phyloP scores from a whole-genome alignment of 768 basidiomycete genomes.

The Agaricus bisporus region DNA sequence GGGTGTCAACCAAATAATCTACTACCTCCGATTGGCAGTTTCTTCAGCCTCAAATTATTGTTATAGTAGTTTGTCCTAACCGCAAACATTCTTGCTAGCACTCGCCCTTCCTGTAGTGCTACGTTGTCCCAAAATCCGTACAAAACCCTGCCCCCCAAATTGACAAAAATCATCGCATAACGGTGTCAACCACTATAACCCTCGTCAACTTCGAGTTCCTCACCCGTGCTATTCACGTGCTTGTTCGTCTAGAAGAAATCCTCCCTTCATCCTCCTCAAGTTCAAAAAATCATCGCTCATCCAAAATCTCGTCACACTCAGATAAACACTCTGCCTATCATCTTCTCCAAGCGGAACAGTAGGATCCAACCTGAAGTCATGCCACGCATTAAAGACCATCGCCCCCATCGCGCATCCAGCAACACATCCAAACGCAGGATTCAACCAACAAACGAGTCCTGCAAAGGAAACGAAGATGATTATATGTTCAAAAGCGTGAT shows the following conservation, averaged over 20 bases:
- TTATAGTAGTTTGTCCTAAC: no score
- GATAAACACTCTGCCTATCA: conserved; percentile 32
- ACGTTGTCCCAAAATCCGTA: no score
- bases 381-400: conserved; percentile 29
- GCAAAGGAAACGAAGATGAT: conserved; percentile 29
- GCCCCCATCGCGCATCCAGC: conserved; percentile 15
- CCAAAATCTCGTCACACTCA: conserved; percentile 24
- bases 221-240: background rate
- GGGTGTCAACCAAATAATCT: no score
- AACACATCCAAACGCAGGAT: conserved; percentile 20
- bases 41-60: no score
- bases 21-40: no score
- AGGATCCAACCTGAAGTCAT: conserved; percentile 26
- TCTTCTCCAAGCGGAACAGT: conserved; percentile 33
- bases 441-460: conserved; percentile 18
- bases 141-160: no score
- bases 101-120: no score
- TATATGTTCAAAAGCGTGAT: conserved; percentile 31
- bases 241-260: background rate
- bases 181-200: no score
- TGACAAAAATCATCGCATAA: no score
- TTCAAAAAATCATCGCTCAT: conserved; percentile 15
- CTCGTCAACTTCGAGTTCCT: background rate
- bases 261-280: background rate
- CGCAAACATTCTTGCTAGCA: no score